Base-by-base conservation (phyloP, 1,284 basidiomycete species). In the Tilletia walkeri region DNA sequence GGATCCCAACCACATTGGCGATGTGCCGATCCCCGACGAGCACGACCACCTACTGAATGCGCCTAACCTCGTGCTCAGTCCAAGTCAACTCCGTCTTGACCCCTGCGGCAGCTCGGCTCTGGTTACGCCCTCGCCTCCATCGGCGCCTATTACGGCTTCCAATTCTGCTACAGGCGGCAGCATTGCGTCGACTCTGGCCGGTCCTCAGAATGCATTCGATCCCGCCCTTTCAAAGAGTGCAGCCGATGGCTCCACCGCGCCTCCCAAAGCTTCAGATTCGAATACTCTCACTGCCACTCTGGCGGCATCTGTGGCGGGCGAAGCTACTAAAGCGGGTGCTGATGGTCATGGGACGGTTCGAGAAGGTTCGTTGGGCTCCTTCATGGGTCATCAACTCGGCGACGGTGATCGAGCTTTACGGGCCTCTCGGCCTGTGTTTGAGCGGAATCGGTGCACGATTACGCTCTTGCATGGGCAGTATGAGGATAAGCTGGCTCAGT, bases 391-490 rank as follows among this genome's bases (percentile, higher is more conserved):
- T 4, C 65, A 49, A 45, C 41, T 49, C 24, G 65, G 47, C 9
- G 59, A 63, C 10, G 50, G 48, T 48, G 66, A 67, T 39, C 48
- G 48, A 7, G 49, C 72, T 5, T 75, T 80, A 6, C 54, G 56
- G 34, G 70, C 68, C 3, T 70, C 74, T 12, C 67, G 94, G 12
- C 94, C 95, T 0, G 80, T 89, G 36, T 98, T 95, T 85, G 91
- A 94, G 78, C 88, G 93, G 69, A 95, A 99, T 82, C 87, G 95
- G 24, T 97, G 94, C 84, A 95, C 93, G 4, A 92, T 98, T 77
- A 90, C 89, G 0, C 84, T 98, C 67, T 91, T 89, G 0, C 95
- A 98, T 77, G 82, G 82, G 65, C 80, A 83, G 24, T 77, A 75
- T 36, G 74, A 76, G 24, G 68, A 69, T 10, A 74, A 71, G 7